phyloP scores from a whole-genome alignment of 768 basidiomycete genomes.

The Phaffia tasmanica region DNA sequence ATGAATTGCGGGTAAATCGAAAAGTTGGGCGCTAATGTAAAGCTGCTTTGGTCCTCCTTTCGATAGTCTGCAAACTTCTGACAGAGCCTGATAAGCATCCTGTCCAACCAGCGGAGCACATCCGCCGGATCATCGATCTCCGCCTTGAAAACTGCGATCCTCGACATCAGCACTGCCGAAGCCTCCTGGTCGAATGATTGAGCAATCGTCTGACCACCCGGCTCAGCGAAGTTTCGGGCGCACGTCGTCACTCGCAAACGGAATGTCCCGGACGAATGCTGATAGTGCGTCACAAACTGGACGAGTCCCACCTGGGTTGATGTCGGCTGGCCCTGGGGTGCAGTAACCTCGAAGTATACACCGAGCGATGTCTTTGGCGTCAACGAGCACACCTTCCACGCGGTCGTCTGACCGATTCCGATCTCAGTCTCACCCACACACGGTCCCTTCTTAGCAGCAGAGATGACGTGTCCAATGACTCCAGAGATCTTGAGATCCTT shows the following conservation, averaged over 20 bases:
- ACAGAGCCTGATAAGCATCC: slow-evolving; percentile 95
- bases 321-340: slow-evolving; percentile 75
- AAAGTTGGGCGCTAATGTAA: slow-evolving; percentile 88
- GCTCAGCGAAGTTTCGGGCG: slow-evolving; percentile 93
- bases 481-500: slow-evolving; percentile 98
- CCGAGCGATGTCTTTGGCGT: slow-evolving; percentile 76
- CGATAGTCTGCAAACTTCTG: slow-evolving; percentile 99
- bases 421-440: slow-evolving; percentile 99
- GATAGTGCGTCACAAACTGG: slow-evolving; percentile 97
- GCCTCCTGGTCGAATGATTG: slow-evolving; percentile 96
- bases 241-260: slow-evolving; percentile 95
- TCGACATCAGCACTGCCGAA: slow-evolving; percentile 92
- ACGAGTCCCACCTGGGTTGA: slow-evolving; percentile 80
- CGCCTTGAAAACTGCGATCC: slow-evolving; percentile 98
- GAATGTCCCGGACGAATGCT: slow-evolving; percentile 90
- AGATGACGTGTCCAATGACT: slow-evolving; percentile 93
- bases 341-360: slow-evolving; percentile 97
- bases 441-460: slow-evolving; percentile 87
- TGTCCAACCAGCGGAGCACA: slow-evolving; percentile 90
- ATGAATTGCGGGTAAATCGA: slow-evolving; percentile 99
- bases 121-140: slow-evolving; percentile 97
- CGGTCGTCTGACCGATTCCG: slow-evolving; percentile 95
- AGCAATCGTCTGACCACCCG: slow-evolving; percentile 85
- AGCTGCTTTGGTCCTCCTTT: slow-evolving; percentile 91
- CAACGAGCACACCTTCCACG: slow-evolving; percentile 91